Percentiles rank a stretch among this genome's conserved stretches.
phyloP scores from a whole-genome alignment of 441 rosid genomes.

The Geranium incanum region DNA sequence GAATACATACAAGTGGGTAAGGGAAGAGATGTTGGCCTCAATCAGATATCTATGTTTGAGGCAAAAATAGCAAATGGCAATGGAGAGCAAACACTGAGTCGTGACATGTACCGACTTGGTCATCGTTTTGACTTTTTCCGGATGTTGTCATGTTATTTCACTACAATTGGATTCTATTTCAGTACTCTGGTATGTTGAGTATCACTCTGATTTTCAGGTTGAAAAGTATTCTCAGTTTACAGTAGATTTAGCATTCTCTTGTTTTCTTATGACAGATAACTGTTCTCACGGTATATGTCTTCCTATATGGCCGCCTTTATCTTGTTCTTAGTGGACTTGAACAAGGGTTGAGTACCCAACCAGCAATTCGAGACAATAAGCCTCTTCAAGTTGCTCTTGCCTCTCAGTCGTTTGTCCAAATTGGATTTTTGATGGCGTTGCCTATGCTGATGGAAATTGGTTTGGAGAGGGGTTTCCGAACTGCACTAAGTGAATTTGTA shows the following conservation, averaged over 20 bases:
- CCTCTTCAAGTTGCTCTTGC: conserved; percentile 99
- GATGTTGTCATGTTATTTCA: conserved; percentile 97
- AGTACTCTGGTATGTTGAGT: conserved; percentile 67
- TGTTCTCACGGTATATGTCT: conserved; percentile 91
- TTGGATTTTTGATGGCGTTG: conserved; percentile 90
- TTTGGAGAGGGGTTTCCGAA: conserved; percentile 91
- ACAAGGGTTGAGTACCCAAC: conserved; percentile 59
- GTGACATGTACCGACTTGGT: conserved; percentile 94
- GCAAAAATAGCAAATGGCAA: conserved; percentile 99
- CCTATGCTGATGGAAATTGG: conserved; percentile 99
- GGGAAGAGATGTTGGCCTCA: conserved; percentile 98
- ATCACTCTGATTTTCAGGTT: conserved; percentile 10
- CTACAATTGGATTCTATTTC: conserved; percentile 96
- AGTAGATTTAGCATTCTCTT: conserved; percentile 11
- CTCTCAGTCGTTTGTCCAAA: conserved; percentile 97
- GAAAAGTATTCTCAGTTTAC: background rate
- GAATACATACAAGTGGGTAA: conserved; percentile 99
- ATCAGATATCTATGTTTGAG: conserved; percentile 98
- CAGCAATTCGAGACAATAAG: conserved; percentile 78
- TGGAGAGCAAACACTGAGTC: conserved; percentile 96
- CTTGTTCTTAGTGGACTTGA: conserved; percentile 98
- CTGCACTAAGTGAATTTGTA: conserved; percentile 91
- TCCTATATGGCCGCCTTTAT: conserved; percentile 98
- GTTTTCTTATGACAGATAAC: conserved; percentile 59
- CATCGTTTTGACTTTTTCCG: conserved; percentile 97